Base-by-base conservation (phyloP, 305 asterid genomes). In the Withania somnifera region DNA sequence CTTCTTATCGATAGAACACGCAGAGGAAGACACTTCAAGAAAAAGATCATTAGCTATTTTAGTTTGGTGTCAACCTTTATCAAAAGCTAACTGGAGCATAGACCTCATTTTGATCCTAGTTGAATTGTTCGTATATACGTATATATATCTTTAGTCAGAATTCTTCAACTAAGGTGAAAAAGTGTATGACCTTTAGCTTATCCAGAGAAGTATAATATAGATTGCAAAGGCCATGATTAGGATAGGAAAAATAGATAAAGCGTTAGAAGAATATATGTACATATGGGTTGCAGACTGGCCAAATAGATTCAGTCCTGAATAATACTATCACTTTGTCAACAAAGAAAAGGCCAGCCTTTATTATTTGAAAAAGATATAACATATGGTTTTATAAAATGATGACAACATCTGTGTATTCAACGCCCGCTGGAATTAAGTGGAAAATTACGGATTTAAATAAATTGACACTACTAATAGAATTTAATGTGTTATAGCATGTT, bases 21-120 rank as follows among this genome's bases (percentile, higher is more conserved):
- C n/a, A n/a, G n/a, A n/a, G n/a, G n/a, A n/a, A n/a, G n/a, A 7
- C 3, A 36, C 32, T 63, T 6, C 6, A 63, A 14, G 42, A 14
- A 38, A 26, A 52, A 26, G 36, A 40, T n/a, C n/a, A n/a, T 1
- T 30, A 10, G 11, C 45, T 9, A 11, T 17, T 7, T 26, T 26
- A 34, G 58, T 30, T 51, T 32, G 28, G 45, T 3, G n/a, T 86
- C 86, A 92, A 38, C 97, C 95, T 85, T 95, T 86, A 52, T 91
- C 95, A 64, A 89, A 92, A 56, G 92, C 91, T 86, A 91, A 86
- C 83, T 88, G 69, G 85, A 89, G 84, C 89, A 86, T 87, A 84
- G 84, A 83, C 80, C 84, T 86, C 86, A 80, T 80, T 68, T 88
- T 89, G 56, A 90, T 93, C 87, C 81, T 84, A 26, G 67, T 79